Base-by-base conservation (phyloP, 1,284 basidiomycete species). In the Waitea zeae region DNA sequence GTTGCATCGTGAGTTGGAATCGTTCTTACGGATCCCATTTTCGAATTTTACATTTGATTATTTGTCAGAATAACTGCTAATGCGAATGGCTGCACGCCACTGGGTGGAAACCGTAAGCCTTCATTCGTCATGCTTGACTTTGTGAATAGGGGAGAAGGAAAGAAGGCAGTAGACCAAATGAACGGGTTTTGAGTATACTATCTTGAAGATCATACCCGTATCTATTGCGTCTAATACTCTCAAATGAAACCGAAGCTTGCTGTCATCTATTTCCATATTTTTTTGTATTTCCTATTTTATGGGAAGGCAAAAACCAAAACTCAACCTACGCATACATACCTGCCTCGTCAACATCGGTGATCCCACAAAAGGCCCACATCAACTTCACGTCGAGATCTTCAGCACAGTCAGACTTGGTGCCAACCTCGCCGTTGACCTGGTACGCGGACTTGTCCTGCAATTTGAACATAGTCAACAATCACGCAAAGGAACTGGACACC, bases 51-150 rank as follows among this genome's bases (percentile, higher is more conserved):
- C 14, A 12, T 6, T 9, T 14, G 33, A 18, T 26, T n/a, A 3
- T 12, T 33, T 35, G 4, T 12, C 31, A 66, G 64, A 14, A 65
- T 70, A 36, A 9, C 62, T 17, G 60, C 59, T 1, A 52, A 67
- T 40, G 58, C 60, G 0, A 55, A 56, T 28, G 57, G 58, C 3
- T 69, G 66, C 40, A 48, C 52, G 3, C 54, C 52, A 2, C 50
- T 67, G 30, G 54, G 57, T 3, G 56, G 51, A 3, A 57, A 56
- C 3, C 49, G 57, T 18, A 54, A 56, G 13, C 64, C 66, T 1
- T 62, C 62, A 44, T 68, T 67, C 42, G 57, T 70, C 20, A 53
- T 70, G 28, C 52, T 68, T 26, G 65, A 68, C 45, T 70, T 50
- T 36, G 61, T 68, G 17, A 56, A 68, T 41, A 31, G 61, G 15